Evolutionary conservation across 805 yeast genomes (phyloP).

Genomic region (Saccharomycopsis fibuligera): DNA sequence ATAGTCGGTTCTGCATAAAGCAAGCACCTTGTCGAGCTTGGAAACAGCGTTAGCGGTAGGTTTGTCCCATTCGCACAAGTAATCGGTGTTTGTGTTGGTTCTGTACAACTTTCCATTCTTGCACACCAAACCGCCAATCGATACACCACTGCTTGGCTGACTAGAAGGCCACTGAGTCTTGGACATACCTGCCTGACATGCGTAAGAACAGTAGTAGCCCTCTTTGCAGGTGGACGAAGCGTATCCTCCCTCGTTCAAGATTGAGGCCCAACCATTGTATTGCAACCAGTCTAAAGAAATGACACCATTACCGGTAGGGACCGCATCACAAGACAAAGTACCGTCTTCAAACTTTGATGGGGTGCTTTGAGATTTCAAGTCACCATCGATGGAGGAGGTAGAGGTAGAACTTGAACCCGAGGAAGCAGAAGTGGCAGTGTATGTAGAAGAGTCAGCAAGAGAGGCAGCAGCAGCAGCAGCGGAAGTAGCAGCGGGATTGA

Average conservation of each 20-base stretch:
- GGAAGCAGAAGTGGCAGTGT: slow-evolving; percentile 28
- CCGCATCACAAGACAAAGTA: slow-evolving; percentile 49
- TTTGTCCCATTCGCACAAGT: slow-evolving; percentile 85
- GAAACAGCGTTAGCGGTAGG: slow-evolving; percentile 63
- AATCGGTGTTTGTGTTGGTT: slow-evolving; percentile 57
- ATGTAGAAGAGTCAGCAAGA: slow-evolving; percentile 29
- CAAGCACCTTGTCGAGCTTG: slow-evolving; percentile 58
- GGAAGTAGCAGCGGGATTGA: slow-evolving; percentile 24
- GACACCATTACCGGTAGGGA: slow-evolving; percentile 84
- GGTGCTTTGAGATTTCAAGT: slow-evolving; percentile 40
- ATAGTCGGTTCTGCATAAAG: slow-evolving; percentile 96
- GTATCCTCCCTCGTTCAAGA: slow-evolving; percentile 48
- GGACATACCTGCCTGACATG: slow-evolving; percentile 98
- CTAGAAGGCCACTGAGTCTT: slow-evolving; percentile 94
- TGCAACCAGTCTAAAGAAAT: slow-evolving; percentile 64
- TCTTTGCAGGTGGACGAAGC: slow-evolving; percentile 74
- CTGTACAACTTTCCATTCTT: slow-evolving; percentile 78
- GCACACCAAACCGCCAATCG: slow-evolving; percentile 91
- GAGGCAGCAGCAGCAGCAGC: slow-evolving; percentile 29
- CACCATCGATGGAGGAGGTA: slow-evolving; percentile 45
- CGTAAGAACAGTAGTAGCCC: slow-evolving; percentile 94
- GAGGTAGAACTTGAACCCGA: slow-evolving; percentile 3
- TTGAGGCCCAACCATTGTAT: slow-evolving; percentile 79
- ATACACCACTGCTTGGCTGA: slow-evolving; percentile 85
- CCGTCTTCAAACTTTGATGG: slow-evolving; percentile 69